Evolutionary conservation across 2,329 filamentous ascomycete species (phyloP).

Genomic region (Xylariaceae sp.): DNA sequence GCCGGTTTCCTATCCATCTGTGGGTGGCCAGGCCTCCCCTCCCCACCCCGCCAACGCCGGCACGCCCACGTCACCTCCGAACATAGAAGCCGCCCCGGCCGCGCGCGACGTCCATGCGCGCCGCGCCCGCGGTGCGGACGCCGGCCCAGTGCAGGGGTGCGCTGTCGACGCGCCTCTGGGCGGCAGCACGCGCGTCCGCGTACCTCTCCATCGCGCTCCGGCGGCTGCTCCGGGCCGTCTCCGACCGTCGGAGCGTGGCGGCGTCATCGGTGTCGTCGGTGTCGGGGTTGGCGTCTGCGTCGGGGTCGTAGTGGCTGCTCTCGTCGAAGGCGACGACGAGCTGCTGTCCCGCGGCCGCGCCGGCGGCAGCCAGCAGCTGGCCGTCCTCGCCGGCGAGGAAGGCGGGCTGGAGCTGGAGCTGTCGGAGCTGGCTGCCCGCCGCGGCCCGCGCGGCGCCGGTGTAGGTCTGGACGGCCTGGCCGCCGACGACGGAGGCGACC

Average conservation of each 20-base stretch:
- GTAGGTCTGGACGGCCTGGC: constrained; percentile 36
- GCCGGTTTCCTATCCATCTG: constrained; percentile 1
- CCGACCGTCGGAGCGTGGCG: too few species aligned
- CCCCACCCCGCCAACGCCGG: too few species aligned
- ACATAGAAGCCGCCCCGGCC: constrained; percentile 45
- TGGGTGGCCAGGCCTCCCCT: too few species aligned
- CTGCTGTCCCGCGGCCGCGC: too few species aligned
- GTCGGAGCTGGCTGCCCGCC: constrained; percentile 33
- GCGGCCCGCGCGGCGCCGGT: constrained; percentile 33
- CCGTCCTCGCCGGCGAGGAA: too few species aligned
- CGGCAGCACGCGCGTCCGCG: constrained; percentile 37
- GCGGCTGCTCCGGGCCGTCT: constrained; percentile 32
- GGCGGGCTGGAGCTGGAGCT: too few species aligned
- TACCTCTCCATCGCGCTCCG: constrained; percentile 38
- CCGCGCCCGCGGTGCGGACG: constrained; percentile 42
- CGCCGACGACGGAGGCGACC: constrained; percentile 43
- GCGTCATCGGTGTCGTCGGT: too few species aligned
- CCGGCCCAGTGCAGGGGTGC: constrained; percentile 53
- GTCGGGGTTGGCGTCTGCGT: too few species aligned
- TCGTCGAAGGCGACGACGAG: too few species aligned
- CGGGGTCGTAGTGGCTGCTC: too few species aligned
- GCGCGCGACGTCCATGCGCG: constrained; percentile 39
- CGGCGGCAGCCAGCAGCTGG: too few species aligned
- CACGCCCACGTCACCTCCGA: constrained; percentile 25
- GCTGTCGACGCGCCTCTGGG: constrained; percentile 48